Base-by-base conservation (phyloP, 495 filamentous ascomycete genomes). In the Friedmanniomyces simplex region DNA sequence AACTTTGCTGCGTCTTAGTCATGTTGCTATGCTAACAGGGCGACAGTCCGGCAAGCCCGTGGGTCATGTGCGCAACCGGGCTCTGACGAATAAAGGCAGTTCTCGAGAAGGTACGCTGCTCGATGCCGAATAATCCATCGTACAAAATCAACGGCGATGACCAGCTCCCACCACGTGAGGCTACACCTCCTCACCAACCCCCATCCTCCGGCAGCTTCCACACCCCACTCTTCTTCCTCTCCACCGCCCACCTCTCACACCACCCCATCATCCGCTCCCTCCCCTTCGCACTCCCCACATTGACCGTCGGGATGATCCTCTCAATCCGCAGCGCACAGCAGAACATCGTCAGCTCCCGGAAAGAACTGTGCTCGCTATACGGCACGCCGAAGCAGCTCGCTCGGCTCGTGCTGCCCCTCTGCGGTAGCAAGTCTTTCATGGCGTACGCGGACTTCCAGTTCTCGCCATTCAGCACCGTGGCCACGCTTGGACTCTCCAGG, bases 321-420 rank as follows among this genome's bases (percentile, higher is more conserved):
- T 89, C 89, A 55, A 97, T 91, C 49, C 87, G 72, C 70, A 98
- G 68, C 52, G 82, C 82, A 72, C 91, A 93, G 60, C 88, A 83
- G 64, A 98, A 97, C 80, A 96, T 83, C 1, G 88, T 89, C 68
- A 98, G 69, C 76, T 98, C 93, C 21, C 93, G 74, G 66, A 98
- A 98, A 43, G 84, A 89, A 68, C 87, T 91, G 63, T 98, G 93
- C 72, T 98, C 93, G 52, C 83, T 88, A 66, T 98, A 98, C 41
- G 93, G 93, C 22, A 97, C 93, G 13, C 86, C 89, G 60, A 88
- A 96, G 64, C 88, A 94, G 57, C 82, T 82, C 22, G 85, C 84
- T 57, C 86, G 82, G 45, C 76, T 74, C 22, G 85, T 85, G 67
- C 83, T 85, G 5, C 93, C 94, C 1, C 89, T 77, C 72, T 91